Conservation (phyloP, 1,284 basidiomycete genomes). For the Ceratorhiza oryzae-sativae region DNA sequence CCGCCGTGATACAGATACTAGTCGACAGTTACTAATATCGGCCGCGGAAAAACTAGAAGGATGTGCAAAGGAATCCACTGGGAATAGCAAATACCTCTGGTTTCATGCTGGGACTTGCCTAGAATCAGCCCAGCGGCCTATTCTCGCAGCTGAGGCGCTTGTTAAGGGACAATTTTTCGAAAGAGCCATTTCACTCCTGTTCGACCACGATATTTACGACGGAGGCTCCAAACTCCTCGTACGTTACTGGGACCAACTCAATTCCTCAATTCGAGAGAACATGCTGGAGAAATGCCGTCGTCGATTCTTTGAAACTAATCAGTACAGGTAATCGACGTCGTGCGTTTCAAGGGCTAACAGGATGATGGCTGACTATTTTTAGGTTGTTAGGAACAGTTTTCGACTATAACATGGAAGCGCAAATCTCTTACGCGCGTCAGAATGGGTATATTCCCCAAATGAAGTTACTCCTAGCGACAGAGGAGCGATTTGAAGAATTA, state of each 20-base stretch:
- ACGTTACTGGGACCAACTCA: neutral
- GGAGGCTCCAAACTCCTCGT: neutral
- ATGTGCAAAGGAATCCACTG: neutral
- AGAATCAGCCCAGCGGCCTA: neutral
- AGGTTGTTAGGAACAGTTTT: neutral
- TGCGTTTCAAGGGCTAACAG: neutral
- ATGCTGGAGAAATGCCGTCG: no score
- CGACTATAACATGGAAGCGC: neutral
- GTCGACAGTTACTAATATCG: neutral
- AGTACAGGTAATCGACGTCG: neutral
- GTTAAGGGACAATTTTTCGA: neutral
- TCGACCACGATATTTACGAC: neutral
- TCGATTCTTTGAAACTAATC: neutral
- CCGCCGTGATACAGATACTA: neutral
- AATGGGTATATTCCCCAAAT: constrained; percentile 1
- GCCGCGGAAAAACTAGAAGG: neutral
- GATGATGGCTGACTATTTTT: neutral
- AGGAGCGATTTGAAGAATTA: constrained; percentile 3
- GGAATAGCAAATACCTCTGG: neutral
- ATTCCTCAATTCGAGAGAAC: no score
- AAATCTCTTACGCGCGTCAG: constrained; percentile 1
- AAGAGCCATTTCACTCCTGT: neutral
- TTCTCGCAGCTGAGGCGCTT: neutral
- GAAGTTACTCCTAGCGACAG: neutral
- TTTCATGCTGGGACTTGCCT: constrained; percentile 20